Percentiles rank a stretch among this genome's conserved stretches.
phyloP scores from a whole-genome alignment of 1,284 basidiomycete species.

The Ganoderma sinense region DNA sequence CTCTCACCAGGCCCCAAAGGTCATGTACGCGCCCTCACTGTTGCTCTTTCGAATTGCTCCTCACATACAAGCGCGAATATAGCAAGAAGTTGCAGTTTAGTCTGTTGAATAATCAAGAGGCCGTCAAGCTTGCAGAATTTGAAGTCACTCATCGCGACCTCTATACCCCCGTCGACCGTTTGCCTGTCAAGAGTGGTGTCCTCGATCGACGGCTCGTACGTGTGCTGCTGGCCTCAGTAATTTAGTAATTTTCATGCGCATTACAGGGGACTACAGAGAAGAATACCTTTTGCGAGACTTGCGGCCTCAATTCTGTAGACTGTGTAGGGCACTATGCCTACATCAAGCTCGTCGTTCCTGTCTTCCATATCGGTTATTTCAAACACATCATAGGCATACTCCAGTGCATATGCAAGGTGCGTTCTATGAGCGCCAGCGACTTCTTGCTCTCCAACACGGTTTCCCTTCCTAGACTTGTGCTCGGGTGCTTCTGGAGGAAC shows the following conservation, averaged over 20 bases:
- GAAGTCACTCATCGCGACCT: slow-evolving; percentile 93
- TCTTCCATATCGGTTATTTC: slow-evolving; percentile 99
- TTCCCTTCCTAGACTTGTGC: slow-evolving; percentile 80
- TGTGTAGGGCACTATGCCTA: slow-evolving; percentile 99
- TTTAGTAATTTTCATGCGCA: slow-evolving; percentile 15
- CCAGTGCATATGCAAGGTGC: slow-evolving; percentile 91
- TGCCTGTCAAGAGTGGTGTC: slow-evolving; percentile 91
- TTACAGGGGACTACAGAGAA: slow-evolving; percentile 95
- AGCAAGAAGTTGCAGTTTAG: slow-evolving; percentile 97
- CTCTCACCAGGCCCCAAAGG: slow-evolving; percentile 87
- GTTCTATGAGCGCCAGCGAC: background rate
- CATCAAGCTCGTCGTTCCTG: slow-evolving; percentile 95
- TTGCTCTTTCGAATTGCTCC: background rate
- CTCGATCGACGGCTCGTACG: slow-evolving; percentile 87
- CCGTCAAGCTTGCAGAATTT: slow-evolving; percentile 93
- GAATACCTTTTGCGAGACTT: slow-evolving; percentile 92
- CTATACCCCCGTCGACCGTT: slow-evolving; percentile 82
- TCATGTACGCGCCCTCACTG: slow-evolving; percentile 75
- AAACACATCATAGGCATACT: slow-evolving; percentile 94
- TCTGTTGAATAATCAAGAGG: slow-evolving; percentile 90
- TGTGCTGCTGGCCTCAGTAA: slow-evolving; percentile 31
- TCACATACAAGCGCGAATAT: slow-evolving; percentile 11
- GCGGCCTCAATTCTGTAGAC: slow-evolving; percentile 90
- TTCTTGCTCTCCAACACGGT: background rate
- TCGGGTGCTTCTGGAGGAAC: slow-evolving; percentile 90